phyloP scores from a whole-genome alignment of 495 filamentous ascomycete genomes.

The Neurospora africana region DNA sequence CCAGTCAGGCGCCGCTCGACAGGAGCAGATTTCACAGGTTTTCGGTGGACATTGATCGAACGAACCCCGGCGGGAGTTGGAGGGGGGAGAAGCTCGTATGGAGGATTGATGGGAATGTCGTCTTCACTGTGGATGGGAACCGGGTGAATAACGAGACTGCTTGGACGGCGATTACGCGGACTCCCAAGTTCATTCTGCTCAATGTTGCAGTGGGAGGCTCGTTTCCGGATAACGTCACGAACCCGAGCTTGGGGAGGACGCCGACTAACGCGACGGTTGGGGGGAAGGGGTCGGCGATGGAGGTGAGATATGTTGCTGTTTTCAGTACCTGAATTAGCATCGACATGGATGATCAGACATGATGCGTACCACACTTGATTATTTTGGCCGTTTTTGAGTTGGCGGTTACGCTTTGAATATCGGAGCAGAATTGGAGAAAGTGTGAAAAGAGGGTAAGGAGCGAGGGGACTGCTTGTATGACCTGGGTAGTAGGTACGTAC shows the following conservation, averaged over 20 bases:
- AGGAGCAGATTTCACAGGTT: slow-evolving; percentile 31
- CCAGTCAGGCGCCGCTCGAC: slow-evolving; percentile 12
- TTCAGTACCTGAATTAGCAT: slow-evolving; percentile 5
- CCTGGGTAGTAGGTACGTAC: no score
- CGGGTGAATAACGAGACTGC: slow-evolving; percentile 22
- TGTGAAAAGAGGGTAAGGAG: no score
- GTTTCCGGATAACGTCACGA: slow-evolving; percentile 12
- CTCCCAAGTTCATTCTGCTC: slow-evolving; percentile 28
- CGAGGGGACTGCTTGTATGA: no score
- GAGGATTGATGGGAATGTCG: slow-evolving; percentile 28
- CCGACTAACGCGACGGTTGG: slow-evolving; percentile 5
- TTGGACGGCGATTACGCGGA: slow-evolving; percentile 28
- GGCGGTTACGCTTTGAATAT: no score
- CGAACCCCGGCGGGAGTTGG: slow-evolving; percentile 19
- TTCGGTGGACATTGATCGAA: slow-evolving; percentile 30
- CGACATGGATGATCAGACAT: not conserved
- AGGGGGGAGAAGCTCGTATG: slow-evolving; percentile 31
- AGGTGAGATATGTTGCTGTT: slow-evolving; percentile 11
- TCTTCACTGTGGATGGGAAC: slow-evolving; percentile 20
- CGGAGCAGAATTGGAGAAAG: no score
- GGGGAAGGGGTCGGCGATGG: slow-evolving; percentile 6
- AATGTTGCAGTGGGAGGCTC: slow-evolving; percentile 39
- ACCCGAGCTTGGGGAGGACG: slow-evolving; percentile 1
- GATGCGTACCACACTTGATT: not conserved
- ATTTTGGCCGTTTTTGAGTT: not conserved